A percentile compares a stretch with the other conserved stretches of the same genome.
These are phyloP conservation scores for Taphrina wiesneri DNA, from an alignment of 1,139 yeast species.

Conservation along the genomic window DNA sequence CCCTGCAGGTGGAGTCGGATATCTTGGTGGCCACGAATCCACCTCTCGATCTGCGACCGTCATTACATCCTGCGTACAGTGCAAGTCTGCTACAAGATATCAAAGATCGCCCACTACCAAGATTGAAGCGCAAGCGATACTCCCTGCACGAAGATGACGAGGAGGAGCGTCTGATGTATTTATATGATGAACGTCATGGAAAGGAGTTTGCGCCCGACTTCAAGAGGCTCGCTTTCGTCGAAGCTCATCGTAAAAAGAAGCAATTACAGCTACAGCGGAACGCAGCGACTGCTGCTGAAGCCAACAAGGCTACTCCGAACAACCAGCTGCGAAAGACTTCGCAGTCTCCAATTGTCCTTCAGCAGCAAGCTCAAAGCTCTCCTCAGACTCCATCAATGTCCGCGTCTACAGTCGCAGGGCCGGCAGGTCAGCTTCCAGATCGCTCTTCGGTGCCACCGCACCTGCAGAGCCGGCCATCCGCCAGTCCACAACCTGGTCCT, in stretches of 20 bases:
- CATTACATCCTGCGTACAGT: slow-evolving; percentile 33
- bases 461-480: slow-evolving; percentile 18
- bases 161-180: slow-evolving; percentile 35
- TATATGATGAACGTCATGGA: slow-evolving; percentile 36
- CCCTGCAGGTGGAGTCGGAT: slow-evolving; percentile 35
- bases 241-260: slow-evolving; percentile 35
- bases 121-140: slow-evolving; percentile 26
- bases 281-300: neutral
- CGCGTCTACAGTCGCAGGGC: neutral
- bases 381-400: neutral
- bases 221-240: slow-evolving; percentile 37
- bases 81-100: slow-evolving; percentile 18
- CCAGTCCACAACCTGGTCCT: slow-evolving; percentile 14
- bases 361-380: neutral
- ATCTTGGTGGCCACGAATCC: slow-evolving; percentile 37
- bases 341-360: slow-evolving; percentile 4
- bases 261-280: neutral
- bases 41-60: slow-evolving; percentile 34
- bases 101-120: slow-evolving; percentile 33
- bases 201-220: slow-evolving; percentile 36
- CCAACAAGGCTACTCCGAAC: neutral
- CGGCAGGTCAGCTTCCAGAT: neutral
- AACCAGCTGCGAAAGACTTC: slow-evolving; percentile 1
- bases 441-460: slow-evolving; percentile 12
- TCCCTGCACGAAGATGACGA: slow-evolving; percentile 35